These are phyloP conservation scores for Backusella morwellensis DNA, from an alignment of 192 early-diverging fungal species.

Conservation along the genomic window DNA sequence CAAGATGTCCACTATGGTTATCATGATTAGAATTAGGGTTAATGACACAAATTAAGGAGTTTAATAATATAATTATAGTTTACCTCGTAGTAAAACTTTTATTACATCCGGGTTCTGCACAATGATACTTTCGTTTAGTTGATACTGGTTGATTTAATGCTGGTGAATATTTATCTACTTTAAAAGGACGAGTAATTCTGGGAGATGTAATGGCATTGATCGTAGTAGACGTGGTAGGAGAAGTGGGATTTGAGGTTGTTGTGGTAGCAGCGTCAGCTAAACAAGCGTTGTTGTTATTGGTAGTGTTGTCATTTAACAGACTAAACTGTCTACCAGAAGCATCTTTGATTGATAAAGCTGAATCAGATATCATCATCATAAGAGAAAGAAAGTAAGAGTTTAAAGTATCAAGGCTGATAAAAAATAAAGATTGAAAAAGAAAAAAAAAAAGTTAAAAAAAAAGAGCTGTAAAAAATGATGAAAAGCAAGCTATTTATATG, in stretches of 20 bases:
- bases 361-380: conserved; percentile 8
- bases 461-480: conserved; percentile 6
- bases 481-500: neutral
- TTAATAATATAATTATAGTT: neutral
- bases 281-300: neutral
- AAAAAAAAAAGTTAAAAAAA: conserved; percentile 14
- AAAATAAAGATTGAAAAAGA: conserved; percentile 13
- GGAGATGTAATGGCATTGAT: neutral
- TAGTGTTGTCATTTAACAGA: conserved; percentile 42
- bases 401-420: neutral
- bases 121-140: conserved; percentile 62
- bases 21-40: neutral
- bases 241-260: neutral
- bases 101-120: conserved; percentile 60
- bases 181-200: neutral
- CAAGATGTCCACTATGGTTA: conserved; percentile 67
- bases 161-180: neutral
- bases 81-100: conserved; percentile 80
- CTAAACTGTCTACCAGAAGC: conserved; percentile 51
- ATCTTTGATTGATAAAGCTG: conserved; percentile 47
- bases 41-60: conserved; percentile 6
- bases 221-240: neutral
- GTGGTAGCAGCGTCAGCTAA: neutral
- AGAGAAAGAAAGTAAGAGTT: neutral
- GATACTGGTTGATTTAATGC: conserved; percentile 9